A percentile compares a stretch with the other conserved stretches of the same genome.
These are phyloP conservation scores for Hemileccinum impolitum DNA, from an alignment of 768 basidiomycete species.

Conservation along the genomic window DNA sequence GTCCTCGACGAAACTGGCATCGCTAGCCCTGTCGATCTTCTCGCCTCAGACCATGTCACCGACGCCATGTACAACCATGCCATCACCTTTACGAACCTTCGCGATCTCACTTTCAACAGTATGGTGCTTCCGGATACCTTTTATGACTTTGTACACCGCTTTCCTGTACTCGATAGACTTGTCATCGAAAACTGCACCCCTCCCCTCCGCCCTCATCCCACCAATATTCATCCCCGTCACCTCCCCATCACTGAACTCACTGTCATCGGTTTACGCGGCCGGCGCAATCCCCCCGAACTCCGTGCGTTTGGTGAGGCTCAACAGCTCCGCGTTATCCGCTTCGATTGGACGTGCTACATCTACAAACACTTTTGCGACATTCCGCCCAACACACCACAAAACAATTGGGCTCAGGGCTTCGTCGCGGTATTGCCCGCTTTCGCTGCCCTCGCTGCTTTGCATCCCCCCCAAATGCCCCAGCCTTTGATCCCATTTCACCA, in stretches of 20 bases:
- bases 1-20: constrained; percentile 22
- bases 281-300: constrained; percentile 21
- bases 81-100: constrained; percentile 32
- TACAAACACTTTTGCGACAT: constrained; percentile 27
- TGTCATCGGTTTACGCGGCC: constrained; percentile 35
- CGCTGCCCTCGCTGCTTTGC: constrained; percentile 7
- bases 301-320: constrained; percentile 36
- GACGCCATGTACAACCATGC: constrained; percentile 20
- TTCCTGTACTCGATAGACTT: constrained; percentile 38
- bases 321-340: constrained; percentile 38
- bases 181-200: constrained; percentile 39
- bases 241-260: constrained; percentile 44
- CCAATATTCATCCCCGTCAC: constrained; percentile 25
- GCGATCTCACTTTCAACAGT: constrained; percentile 35
- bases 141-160: constrained; percentile 34
- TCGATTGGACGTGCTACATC: constrained; percentile 42
- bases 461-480: background rate
- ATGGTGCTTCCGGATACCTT: constrained; percentile 37
- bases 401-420: constrained; percentile 16
- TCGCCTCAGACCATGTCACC: constrained; percentile 18
- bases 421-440: constrained; percentile 10
- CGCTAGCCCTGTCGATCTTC: constrained; percentile 16
- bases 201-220: constrained; percentile 19
- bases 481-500: constrained; percentile 5
- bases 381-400: background rate